Percentiles rank a stretch among this genome's conserved stretches.
These are phyloP conservation scores for Solanum clarkiae DNA, from an alignment of 257 asterid species.

Conservation along the genomic window DNA sequence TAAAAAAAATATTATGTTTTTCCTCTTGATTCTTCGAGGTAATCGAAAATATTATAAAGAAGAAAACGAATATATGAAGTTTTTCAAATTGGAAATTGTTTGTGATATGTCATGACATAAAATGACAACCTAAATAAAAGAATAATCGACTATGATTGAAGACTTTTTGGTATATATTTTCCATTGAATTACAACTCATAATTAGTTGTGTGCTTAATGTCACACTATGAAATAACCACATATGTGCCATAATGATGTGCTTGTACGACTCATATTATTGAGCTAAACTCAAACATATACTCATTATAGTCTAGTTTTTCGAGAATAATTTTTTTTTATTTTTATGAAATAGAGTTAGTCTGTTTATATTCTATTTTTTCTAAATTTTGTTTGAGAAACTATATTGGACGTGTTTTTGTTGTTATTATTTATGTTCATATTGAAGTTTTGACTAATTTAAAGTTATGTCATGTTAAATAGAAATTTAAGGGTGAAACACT, in stretches of 20 bases:
- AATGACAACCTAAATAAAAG: neutral
- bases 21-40: no score
- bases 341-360: accelerated
- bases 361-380: no score
- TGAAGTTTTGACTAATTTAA: neutral
- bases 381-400: no score
- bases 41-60: neutral
- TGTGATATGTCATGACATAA: neutral
- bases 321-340: neutral
- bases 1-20: neutral
- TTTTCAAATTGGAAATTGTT: neutral
- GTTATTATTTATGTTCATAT: neutral
- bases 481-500: neutral
- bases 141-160: neutral
- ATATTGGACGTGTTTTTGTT: no score
- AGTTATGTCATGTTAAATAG: neutral
- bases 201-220: neutral
- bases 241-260: neutral
- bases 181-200: neutral
- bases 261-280: neutral
- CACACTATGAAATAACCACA: neutral
- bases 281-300: neutral
- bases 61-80: neutral
- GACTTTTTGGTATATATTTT: neutral
- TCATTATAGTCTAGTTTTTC: no score